These are phyloP conservation scores for Parathielavia appendiculata DNA, from an alignment of 495 filamentous ascomycete genomes.

Conservation along the genomic window DNA sequence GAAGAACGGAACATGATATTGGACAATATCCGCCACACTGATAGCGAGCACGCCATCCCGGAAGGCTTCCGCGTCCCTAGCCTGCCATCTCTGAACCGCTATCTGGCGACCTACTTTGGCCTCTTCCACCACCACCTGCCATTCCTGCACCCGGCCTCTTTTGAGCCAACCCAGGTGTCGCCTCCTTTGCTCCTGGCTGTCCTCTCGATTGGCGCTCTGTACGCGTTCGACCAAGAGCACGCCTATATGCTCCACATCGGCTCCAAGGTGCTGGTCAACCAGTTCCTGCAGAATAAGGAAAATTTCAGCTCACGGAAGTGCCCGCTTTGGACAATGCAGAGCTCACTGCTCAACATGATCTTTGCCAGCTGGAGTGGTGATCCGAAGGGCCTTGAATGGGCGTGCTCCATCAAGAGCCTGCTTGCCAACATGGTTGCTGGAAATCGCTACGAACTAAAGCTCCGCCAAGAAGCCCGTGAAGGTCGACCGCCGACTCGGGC, in stretches of 20 bases:
- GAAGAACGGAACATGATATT: constrained; percentile 77
- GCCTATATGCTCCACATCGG: constrained; percentile 96
- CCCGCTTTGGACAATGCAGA: constrained; percentile 96
- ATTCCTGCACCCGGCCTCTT: constrained; percentile 91
- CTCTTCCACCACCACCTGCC: constrained; percentile 96
- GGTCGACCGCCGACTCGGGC: constrained; percentile 69
- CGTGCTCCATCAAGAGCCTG: constrained; percentile 95
- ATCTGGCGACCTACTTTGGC: constrained; percentile 91
- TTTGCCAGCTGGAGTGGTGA: constrained; percentile 99
- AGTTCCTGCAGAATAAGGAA: constrained; percentile 95
- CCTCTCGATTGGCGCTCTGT: constrained; percentile 90
- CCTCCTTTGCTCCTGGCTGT: constrained; percentile 84
- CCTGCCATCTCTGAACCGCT: constrained; percentile 73
- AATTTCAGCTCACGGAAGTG: constrained; percentile 99
- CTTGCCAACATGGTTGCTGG: constrained; percentile 98
- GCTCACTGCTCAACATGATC: constrained; percentile 93
- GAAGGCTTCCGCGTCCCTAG: constrained; percentile 84
- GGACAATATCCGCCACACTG: constrained; percentile 75
- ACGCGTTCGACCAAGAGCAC: constrained; percentile 94
- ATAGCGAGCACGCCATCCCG: constrained; percentile 75
- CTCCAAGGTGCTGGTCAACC: constrained; percentile 91
- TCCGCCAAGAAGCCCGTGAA: constrained; percentile 83
- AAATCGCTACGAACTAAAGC: constrained; percentile 91
- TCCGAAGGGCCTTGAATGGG: constrained; percentile 95
- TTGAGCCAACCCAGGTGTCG: constrained; percentile 69